Conservation (phyloP, 2,329 filamentous ascomycete species). For the Colletotrichum horii region DNA sequence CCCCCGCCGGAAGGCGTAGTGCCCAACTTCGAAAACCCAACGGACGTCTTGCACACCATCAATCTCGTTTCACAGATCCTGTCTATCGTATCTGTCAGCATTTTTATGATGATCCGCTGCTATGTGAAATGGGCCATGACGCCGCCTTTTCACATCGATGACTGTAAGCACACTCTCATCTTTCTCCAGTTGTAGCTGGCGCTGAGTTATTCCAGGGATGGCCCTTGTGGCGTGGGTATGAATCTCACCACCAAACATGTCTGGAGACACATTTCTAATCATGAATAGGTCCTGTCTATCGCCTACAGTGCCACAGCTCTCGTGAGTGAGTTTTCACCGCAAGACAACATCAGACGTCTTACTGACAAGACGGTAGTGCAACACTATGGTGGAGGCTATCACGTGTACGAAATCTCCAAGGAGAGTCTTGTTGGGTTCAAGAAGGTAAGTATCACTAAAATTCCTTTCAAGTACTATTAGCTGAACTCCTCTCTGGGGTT, state of each 20-base stretch:
- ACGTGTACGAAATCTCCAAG: slow-evolving; percentile 35
- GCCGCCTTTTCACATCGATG: slow-evolving; percentile 25
- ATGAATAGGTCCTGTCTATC: slow-evolving; percentile 29
- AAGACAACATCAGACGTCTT: neutral
- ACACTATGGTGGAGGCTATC: slow-evolving; percentile 39
- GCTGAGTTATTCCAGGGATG: neutral
- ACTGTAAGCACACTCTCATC: slow-evolving; percentile 26
- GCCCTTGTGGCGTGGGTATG: slow-evolving; percentile 10
- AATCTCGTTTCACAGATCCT: slow-evolving; percentile 32
- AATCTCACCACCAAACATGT: accelerated
- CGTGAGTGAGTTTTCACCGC: slow-evolving; percentile 23
- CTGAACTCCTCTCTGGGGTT: slow-evolving; percentile 1
- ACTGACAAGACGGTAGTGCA: slow-evolving; percentile 20
- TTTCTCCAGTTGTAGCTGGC: too few relatives aligned
- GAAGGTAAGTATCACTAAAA: slow-evolving; percentile 30
- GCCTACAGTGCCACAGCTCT: slow-evolving; percentile 30
- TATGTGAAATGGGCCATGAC: slow-evolving; percentile 28
- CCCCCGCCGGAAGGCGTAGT: slow-evolving; percentile 30
- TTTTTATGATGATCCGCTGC: slow-evolving; percentile 28
- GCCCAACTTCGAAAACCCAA: slow-evolving; percentile 28
- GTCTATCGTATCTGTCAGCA: slow-evolving; percentile 29
- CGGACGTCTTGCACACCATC: slow-evolving; percentile 29
- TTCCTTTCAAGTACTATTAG: accelerated
- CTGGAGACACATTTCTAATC: neutral
- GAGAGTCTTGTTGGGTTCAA: slow-evolving; percentile 35